These are phyloP conservation scores for Sonneratia caseolaris DNA, from an alignment of 345 rosid genomes.

Conservation along the genomic window DNA sequence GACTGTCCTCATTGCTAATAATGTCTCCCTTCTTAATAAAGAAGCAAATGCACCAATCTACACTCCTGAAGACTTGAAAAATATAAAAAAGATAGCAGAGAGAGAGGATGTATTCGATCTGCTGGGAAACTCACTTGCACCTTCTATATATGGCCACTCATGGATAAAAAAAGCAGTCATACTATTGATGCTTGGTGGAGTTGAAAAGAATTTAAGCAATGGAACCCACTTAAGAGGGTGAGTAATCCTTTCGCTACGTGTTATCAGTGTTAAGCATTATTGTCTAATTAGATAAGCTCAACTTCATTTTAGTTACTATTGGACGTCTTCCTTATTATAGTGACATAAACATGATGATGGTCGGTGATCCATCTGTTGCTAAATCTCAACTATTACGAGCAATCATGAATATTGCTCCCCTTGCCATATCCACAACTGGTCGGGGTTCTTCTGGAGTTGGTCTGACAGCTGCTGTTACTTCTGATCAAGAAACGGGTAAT, in stretches of 20 bases:
- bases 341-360: conserved; percentile 99
- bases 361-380: conserved; percentile 99
- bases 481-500: conserved; percentile 98
- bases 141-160: conserved; percentile 88
- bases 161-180: conserved; percentile 98
- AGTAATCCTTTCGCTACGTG: conserved; percentile 15
- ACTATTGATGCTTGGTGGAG: conserved; percentile 88
- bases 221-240: conserved; percentile 98
- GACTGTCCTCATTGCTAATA: conserved; percentile 87
- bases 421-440: conserved; percentile 97
- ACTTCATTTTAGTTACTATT: neutral
- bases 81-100: conserved; percentile 77
- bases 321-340: conserved; percentile 25
- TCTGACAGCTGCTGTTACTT: conserved; percentile 96
- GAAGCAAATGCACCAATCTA: conserved; percentile 93
- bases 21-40: conserved; percentile 83
- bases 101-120: conserved; percentile 85
- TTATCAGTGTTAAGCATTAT: conserved; percentile 1
- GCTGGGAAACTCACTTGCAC: conserved; percentile 85
- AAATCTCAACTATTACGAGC: conserved; percentile 97
- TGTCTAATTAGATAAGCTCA: neutral
- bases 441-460: conserved; percentile 99
- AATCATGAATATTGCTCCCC: conserved; percentile 95
- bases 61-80: conserved; percentile 63
- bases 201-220: conserved; percentile 86